Percentiles rank a stretch among this genome's conserved stretches.
Conservation (phyloP, 306 rosid genomes). For the Inga leiocalycina region DNA sequence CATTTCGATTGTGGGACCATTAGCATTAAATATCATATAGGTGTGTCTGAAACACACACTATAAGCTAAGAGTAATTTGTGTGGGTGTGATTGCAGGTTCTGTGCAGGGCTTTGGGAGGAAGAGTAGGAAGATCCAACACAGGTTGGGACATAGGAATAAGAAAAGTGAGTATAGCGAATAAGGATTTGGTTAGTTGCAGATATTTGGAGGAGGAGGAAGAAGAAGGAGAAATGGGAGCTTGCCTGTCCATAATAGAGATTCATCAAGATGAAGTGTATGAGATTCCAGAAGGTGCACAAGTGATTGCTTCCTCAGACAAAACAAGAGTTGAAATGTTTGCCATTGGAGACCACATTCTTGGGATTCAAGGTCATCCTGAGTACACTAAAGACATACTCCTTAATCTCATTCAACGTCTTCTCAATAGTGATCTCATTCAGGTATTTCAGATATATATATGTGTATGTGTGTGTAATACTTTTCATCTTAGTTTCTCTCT, state of each 20-base stretch:
- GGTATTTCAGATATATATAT: constrained; percentile 34
- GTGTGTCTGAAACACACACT: no score
- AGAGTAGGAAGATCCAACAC: constrained; percentile 56
- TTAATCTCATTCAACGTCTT: constrained; percentile 59
- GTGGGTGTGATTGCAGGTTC: constrained; percentile 37
- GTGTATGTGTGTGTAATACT: neutral
- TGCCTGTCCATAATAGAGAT: constrained; percentile 54
- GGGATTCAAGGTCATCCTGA: constrained; percentile 85
- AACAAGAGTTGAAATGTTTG: constrained; percentile 72
- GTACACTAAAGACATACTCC: constrained; percentile 60
- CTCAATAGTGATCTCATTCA: constrained; percentile 41
- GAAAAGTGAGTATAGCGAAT: constrained; percentile 45
- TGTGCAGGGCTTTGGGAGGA: constrained; percentile 81
- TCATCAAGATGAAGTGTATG: constrained; percentile 73
- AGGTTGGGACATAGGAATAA: constrained; percentile 76
- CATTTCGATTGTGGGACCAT: no score
- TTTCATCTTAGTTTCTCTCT: no score
- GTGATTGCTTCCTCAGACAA: constrained; percentile 66
- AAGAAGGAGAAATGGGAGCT: constrained; percentile 37
- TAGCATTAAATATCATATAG: neutral
- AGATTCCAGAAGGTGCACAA: constrained; percentile 63
- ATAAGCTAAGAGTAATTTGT: neutral
- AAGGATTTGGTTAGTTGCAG: constrained; percentile 35
- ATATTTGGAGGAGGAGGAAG: constrained; percentile 24
- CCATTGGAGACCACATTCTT: constrained; percentile 55